These are phyloP conservation scores for Pneumocystis canis DNA, from an alignment of 1,139 yeast genomes.

Conservation along the genomic window DNA sequence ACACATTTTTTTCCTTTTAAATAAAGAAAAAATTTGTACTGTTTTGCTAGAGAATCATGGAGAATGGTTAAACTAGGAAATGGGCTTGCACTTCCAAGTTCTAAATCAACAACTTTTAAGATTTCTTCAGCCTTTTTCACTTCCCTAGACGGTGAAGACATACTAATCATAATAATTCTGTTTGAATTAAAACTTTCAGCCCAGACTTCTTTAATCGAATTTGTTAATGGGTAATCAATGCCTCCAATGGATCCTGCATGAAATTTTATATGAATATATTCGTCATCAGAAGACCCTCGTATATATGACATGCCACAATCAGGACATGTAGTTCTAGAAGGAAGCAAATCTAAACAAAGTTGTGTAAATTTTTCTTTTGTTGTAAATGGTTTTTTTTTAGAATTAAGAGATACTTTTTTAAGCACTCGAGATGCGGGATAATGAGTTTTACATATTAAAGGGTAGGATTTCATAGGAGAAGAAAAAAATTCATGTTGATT, in stretches of 20 bases:
- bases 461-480: neutral
- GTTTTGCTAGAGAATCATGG: neutral
- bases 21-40: slow-evolving; percentile 1
- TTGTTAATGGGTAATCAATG: neutral
- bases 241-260: slow-evolving; percentile 3
- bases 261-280: neutral
- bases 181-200: neutral
- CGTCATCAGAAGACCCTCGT: slow-evolving; percentile 4
- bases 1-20: slow-evolving; percentile 1
- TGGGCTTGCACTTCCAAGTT: neutral
- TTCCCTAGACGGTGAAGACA: neutral
- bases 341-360: neutral
- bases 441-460: neutral
- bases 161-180: neutral
- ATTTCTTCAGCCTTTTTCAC: slow-evolving; percentile 3
- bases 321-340: slow-evolving; percentile 3
- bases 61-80: neutral
- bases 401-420: neutral
- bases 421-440: neutral
- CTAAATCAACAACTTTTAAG: slow-evolving; percentile 1
- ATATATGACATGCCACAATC: slow-evolving; percentile 5
- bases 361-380: neutral
- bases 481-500: neutral
- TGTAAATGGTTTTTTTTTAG: neutral
- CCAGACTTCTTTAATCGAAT: neutral